Percentiles rank a stretch among this genome's conserved stretches.
phyloP scores from a whole-genome alignment of 805 yeast species.

The Blastobotrys americana region DNA sequence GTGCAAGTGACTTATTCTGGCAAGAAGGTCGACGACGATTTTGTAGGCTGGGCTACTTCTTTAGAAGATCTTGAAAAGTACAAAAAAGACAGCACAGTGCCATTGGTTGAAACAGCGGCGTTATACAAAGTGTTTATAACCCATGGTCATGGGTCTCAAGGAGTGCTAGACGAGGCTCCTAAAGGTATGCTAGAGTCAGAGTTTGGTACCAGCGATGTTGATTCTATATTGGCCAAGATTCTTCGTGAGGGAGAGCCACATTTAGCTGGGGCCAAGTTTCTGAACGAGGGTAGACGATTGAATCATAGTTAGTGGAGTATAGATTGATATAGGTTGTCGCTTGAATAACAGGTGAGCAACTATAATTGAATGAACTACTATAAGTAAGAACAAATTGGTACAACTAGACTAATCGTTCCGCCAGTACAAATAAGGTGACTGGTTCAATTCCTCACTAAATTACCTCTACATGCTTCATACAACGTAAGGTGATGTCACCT shows the following conservation, averaged over 20 bases:
- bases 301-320: no score
- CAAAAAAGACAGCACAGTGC: conserved; percentile 40
- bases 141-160: conserved; percentile 62
- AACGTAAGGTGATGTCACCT: no score
- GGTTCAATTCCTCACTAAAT: no score
- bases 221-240: conserved; percentile 53
- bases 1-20: conserved; percentile 44
- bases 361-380: no score
- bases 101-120: conserved; percentile 56
- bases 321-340: no score
- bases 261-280: conserved; percentile 26
- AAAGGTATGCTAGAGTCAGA: conserved; percentile 55
- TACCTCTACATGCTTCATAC: no score
- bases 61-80: conserved; percentile 42
- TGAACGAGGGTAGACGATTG: conserved; percentile 16
- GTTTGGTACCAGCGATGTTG: conserved; percentile 52
- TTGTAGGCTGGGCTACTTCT: conserved; percentile 57
- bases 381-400: no score
- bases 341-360: no score
- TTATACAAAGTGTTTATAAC: conserved; percentile 58
- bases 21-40: conserved; percentile 52
- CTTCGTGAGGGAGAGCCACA: conserved; percentile 53
- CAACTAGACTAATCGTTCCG: no score
- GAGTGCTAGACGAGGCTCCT: conserved; percentile 66
- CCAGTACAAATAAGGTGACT: no score